Base-by-base conservation (phyloP, 495 filamentous ascomycete genomes). In the Aspergillus ellipticus region DNA sequence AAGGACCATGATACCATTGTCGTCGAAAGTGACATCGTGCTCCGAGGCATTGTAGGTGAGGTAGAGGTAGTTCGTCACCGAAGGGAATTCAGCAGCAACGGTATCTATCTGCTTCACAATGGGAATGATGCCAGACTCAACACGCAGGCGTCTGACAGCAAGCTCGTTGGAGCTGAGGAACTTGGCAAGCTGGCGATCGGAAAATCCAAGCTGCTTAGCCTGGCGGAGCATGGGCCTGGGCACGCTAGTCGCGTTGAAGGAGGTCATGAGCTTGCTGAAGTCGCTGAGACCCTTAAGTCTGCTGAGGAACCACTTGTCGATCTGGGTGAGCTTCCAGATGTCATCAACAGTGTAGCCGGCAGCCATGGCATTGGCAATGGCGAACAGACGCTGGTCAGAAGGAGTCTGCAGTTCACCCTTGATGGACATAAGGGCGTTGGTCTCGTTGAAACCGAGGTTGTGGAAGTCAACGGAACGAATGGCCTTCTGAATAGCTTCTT, bases 101-200 rank as follows among this genome's bases (percentile, higher is more conserved):
- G 94, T 98, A 75, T 98, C 94, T 60, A 98, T 97, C 74, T 97
- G 94, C 80, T 97, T 98, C 50, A 96, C 92, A 60, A 89, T 83
- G 1, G 94, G 94, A 17, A 81, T 81, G 58, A 98, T 92, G 26
- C 89, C 89, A 33, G 87, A 83, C 64, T 97, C 91, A 39, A 91
- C 75, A 66, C 94, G 83, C 71, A 88, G 75, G 16, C 85, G 85
- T 54, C 94, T 83, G 15, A 97, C 84, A 53, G 90, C 89, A 54
- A 96, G 80, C 66, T 98, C 94, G 67, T 90, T 97, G 11, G 92
- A 94, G 66, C 85, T 86, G 83, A 88, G 89, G 79, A 96, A 97
- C 59, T 89, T 91, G 29, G 94, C 94, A 33, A 98, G 79, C 68
- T 98, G 94, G 45, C 87, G 82, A 77, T 98, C 94, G 50, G 84